Evolutionary conservation across 2,329 filamentous ascomycete genomes (phyloP), one percentile per base, ranked within the genome.

Genomic region (Alternaria infectoria): DNA sequence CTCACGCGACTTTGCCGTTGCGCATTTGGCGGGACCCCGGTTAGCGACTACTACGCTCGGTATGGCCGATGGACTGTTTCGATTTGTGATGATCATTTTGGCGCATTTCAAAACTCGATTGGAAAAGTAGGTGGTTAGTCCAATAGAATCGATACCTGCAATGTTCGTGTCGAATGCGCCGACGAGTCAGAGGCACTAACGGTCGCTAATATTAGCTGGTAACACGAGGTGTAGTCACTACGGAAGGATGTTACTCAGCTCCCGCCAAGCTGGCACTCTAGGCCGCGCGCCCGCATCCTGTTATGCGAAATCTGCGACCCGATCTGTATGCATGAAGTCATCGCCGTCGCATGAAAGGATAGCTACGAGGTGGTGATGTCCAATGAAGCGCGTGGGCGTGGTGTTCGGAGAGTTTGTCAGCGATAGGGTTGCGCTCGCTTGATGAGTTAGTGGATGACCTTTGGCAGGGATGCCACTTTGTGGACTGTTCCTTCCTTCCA

Each of bases 181-280:
- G 65, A 63, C 70, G 66, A 73, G 71, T 75, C 56, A 69, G 46
- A 69, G 26, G n/a, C 52, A 57, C 55, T 28, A 49, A 60, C 58
- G 51, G 50, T 57, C 61, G 71, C 73, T 75, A 77, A 75, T 74
- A 77, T 78, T 77, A 77, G 76, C 66, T 67, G 52, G 69, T 61
- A 68, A 72, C 70, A 74, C 70, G 69, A 75, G 67, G 44, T 68
- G 65, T 65, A 66, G 61, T 69, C 61, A 59, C 52, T 45, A 43
- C 40, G 59, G 58, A 56, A 66, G 57, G 45, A 54, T 52, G 67
- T 77, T 74, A 77, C 71, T 79, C 76, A 77, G 73, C 76, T 74
- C 61, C 70, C 62, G 67, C 68, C 57, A 64, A 62, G 61, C 67
- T 70, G 63, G 19, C 65, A 64, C 57, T n/a, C 43, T 63, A 61